Conservation (phyloP, 2,329 filamentous ascomycete genomes). For the Botrytis deweyae region DNA sequence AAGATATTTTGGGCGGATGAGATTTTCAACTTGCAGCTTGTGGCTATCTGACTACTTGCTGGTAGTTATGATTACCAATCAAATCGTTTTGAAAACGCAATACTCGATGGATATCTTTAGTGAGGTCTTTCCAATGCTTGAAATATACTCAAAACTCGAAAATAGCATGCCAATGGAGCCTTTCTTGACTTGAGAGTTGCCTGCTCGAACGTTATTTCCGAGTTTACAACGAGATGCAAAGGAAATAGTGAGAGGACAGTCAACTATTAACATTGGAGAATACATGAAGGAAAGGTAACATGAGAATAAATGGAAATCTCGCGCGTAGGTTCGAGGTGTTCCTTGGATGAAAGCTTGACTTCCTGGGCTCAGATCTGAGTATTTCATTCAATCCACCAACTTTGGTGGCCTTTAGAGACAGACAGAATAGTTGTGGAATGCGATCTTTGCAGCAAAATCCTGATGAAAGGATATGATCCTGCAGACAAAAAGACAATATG, state of each 20-base stretch:
- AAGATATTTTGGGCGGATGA: neutral
- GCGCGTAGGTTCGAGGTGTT: too few species aligned
- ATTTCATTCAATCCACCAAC: neutral
- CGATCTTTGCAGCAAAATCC: neutral
- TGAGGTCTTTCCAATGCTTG: neutral
- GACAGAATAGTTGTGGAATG: too few species aligned
- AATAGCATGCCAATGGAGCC: neutral
- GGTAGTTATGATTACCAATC: neutral
- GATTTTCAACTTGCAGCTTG: neutral
- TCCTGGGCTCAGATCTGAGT: neutral
- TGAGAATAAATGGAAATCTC: neutral
- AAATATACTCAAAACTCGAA: too few species aligned
- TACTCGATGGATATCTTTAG: neutral
- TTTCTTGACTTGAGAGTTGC: neutral
- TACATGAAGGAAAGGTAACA: neutral
- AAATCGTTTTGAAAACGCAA: too few species aligned
- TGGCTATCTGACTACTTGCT: neutral
- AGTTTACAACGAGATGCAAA: neutral
- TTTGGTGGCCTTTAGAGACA: neutral
- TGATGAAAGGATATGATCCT: neutral
- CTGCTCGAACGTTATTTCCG: neutral
- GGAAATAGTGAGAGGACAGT: neutral
- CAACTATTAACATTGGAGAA: neutral
- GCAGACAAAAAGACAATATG: rapidly evolving
- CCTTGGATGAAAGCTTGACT: neutral